Percentiles rank a stretch among this genome's conserved stretches.
phyloP scores from a whole-genome alignment of 495 filamentous ascomycete genomes.

The Talaromyces liani region DNA sequence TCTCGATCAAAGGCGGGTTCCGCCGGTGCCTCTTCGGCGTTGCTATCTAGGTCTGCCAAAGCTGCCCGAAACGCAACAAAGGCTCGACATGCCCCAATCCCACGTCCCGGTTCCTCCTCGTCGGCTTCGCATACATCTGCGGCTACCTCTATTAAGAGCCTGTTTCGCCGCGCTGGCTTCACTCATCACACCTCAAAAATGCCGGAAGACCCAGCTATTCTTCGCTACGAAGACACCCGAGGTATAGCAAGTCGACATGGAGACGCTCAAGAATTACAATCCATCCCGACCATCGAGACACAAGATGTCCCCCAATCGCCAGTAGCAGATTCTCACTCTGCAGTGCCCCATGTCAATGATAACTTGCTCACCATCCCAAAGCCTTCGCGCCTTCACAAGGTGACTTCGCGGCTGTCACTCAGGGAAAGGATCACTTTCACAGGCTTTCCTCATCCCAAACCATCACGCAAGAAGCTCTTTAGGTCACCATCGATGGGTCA shows the following conservation, averaged over 20 bases:
- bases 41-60: background rate
- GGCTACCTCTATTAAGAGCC: background rate
- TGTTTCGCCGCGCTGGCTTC: background rate
- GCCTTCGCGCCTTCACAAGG: conserved; percentile 1
- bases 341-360: background rate
- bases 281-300: background rate
- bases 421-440: conserved; percentile 10
- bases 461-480: conserved; percentile 4
- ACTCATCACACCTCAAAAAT: background rate
- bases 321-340: background rate
- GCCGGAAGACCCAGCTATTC: background rate
- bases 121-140: background rate
- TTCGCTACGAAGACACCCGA: background rate
- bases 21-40: background rate
- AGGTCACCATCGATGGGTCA: conserved; percentile 11
- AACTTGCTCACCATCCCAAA: background rate
- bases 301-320: background rate
- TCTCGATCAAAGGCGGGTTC: background rate
- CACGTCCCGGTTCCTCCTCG: background rate
- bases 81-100: background rate
- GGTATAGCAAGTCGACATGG: background rate
- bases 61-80: too few species aligned
- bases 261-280: background rate
- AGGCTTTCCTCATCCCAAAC: conserved; percentile 5
- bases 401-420: background rate